Evolutionary conservation across 306 rosid species (phyloP).

Genomic region (Spatholobus suberectus): DNA sequence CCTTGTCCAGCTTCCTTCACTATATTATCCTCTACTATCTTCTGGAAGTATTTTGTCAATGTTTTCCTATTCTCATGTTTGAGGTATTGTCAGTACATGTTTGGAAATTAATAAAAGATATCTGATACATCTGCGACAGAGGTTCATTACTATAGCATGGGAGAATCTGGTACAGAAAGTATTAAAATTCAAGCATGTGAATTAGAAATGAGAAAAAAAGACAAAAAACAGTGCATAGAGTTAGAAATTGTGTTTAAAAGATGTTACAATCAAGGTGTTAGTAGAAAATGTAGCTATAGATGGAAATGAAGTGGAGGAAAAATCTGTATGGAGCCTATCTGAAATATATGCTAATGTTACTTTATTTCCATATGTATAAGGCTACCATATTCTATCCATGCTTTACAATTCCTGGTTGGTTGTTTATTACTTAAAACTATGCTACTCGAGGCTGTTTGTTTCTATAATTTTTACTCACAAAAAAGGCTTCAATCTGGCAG

Average conservation of each 20-base stretch:
- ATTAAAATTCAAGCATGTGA: conserved; percentile 3
- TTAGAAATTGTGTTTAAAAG: conserved; percentile 21
- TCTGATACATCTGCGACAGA: not conserved
- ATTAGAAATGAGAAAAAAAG: conserved; percentile 27
- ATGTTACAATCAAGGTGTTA: not conserved
- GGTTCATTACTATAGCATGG: conserved; percentile 8
- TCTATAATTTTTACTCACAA: not conserved
- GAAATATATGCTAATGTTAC: not conserved
- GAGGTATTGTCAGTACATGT: not conserved
- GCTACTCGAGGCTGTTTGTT: conserved; percentile 8
- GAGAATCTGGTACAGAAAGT: conserved; percentile 31
- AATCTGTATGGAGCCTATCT: not conserved
- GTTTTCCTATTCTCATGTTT: conserved; percentile 34
- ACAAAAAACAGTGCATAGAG: not conserved
- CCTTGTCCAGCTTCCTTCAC: conserved; percentile 59
- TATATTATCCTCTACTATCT: conserved; percentile 23
- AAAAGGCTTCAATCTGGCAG: conserved; percentile 52
- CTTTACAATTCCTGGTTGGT: conserved; percentile 7
- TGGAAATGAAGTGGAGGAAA: conserved; percentile 28
- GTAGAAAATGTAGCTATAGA: conserved; percentile 27
- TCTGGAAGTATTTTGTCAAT: conserved; percentile 7
- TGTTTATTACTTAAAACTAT: not conserved
- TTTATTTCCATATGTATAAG: not conserved
- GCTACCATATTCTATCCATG: not conserved
- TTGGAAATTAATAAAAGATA: not conserved